Evolutionary conservation across 768 basidiomycete genomes (phyloP), one percentile per base, ranked within the genome.

Genomic region (Tubosaeta sp.): DNA sequence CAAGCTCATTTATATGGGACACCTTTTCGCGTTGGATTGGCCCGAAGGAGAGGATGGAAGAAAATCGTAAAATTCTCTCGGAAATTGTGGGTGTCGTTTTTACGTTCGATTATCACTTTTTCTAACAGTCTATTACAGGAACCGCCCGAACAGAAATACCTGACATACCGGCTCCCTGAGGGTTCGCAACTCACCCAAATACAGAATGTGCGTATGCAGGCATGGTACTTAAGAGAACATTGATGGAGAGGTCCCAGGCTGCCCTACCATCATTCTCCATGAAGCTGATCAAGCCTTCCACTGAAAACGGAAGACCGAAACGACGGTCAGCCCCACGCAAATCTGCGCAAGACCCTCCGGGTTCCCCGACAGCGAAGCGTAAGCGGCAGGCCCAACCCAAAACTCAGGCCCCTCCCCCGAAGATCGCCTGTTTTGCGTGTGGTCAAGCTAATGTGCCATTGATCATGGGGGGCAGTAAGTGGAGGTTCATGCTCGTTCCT

Each of bases 381-480:
- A 76, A 67, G 52, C 73, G 72, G 34, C 55, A 67, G 30, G 40
- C 68, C 1, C 74, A 73, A 29, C 46, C 62, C 1, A 75, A 72
- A 49, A 44, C 55, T 10, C 62, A 63, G 38, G 40, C 53, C 14
- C 64, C 73, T 13, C 73, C 79, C 10, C 69, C 73, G 1, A 68
- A 71, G 38, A 81, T 81, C 8, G 69, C 76, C 29, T 90, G 87
- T 55, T 68, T 76, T 34, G 68, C 78, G 6, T 90, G 87, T 64
- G 77, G 78, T 39, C 76, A 80, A 62, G 79, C 76, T 14, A 84
- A 86, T 59, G 87, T 89, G 13, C 87, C 87, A 7, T 72, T 90
- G n/a, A 79, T 88, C 46, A 73, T 83, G 63, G 86, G 86, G 51
- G 87, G 87, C 36, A 76, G 87, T 88, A 57, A 76, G 86, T 76